A percentile compares a stretch with the other conserved stretches of the same genome.
These are phyloP conservation scores for Hibiscus syriacus DNA, from an alignment of 345 rosid genomes.

Conservation along the genomic window DNA sequence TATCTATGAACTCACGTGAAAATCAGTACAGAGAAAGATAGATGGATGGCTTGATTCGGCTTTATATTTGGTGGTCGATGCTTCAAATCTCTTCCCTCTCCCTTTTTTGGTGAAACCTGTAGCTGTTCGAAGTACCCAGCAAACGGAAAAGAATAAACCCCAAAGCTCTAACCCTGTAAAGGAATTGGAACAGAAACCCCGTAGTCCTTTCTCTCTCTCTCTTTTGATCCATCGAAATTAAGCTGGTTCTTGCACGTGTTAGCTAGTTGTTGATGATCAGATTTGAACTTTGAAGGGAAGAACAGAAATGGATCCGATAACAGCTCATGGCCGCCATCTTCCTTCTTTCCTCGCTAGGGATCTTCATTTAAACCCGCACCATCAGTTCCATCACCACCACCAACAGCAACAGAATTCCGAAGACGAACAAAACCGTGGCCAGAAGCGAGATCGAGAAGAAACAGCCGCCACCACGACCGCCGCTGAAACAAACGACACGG, in stretches of 20 bases:
- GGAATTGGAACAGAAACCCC: background rate
- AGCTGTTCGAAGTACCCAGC: conserved; percentile 10
- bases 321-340: background rate
- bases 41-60: conserved; percentile 24
- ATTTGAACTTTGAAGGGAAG: background rate
- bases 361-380: background rate
- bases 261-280: background rate
- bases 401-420: background rate
- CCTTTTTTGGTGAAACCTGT: too few relatives aligned
- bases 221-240: too few relatives aligned
- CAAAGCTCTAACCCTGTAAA: too few relatives aligned
- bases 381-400: background rate
- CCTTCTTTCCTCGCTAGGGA: background rate
- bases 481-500: too few relatives aligned
- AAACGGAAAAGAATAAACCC: too few relatives aligned
- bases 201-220: conserved; percentile 1
- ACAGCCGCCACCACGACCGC: too few relatives aligned
- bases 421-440: background rate
- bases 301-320: background rate
- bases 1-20: conserved; percentile 5
- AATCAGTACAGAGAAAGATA: background rate
- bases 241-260: background rate
- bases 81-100: too few relatives aligned
- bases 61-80: conserved; percentile 18
- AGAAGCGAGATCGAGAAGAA: too few relatives aligned